phyloP scores from a whole-genome alignment of 495 filamentous ascomycete genomes.

The Talaromyces stipitatus region DNA sequence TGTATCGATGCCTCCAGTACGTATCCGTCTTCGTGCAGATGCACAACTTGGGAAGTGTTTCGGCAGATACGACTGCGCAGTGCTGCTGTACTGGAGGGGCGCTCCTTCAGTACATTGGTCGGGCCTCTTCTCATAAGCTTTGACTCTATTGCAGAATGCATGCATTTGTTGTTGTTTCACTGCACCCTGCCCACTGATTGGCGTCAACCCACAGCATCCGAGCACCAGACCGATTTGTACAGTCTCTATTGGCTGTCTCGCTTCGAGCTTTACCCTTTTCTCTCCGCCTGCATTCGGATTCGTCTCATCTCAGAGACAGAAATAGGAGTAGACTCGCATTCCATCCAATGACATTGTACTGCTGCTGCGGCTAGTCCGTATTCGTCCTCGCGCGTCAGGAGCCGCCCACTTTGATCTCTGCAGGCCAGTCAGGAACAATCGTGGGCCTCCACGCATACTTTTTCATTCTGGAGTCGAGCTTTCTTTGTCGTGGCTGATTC shows the following conservation, averaged over 20 bases:
- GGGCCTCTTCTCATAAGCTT: background rate
- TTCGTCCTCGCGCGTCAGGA: background rate
- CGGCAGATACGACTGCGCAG: background rate
- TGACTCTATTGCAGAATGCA: background rate
- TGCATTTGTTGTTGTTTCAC: background rate
- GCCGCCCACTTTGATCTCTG: background rate
- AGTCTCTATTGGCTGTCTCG: background rate
- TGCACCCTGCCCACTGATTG: background rate
- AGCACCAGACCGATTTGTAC: background rate
- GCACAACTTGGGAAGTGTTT: background rate
- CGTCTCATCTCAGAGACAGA: background rate
- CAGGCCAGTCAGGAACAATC: background rate
- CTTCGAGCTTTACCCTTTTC: slow-evolving; percentile 4
- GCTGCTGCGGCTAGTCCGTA: background rate
- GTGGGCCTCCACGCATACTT: background rate
- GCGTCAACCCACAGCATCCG: background rate
- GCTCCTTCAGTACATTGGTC: background rate
- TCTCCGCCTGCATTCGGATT: background rate
- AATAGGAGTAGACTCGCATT: background rate
- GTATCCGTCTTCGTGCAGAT: background rate
- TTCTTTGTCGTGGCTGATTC: background rate
- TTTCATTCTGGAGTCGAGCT: no score
- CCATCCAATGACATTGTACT: background rate
- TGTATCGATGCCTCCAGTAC: background rate
- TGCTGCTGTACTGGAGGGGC: background rate